Evolutionary conservation across 306 rosid species (phyloP).

Genomic region (Rosa chinensis): DNA sequence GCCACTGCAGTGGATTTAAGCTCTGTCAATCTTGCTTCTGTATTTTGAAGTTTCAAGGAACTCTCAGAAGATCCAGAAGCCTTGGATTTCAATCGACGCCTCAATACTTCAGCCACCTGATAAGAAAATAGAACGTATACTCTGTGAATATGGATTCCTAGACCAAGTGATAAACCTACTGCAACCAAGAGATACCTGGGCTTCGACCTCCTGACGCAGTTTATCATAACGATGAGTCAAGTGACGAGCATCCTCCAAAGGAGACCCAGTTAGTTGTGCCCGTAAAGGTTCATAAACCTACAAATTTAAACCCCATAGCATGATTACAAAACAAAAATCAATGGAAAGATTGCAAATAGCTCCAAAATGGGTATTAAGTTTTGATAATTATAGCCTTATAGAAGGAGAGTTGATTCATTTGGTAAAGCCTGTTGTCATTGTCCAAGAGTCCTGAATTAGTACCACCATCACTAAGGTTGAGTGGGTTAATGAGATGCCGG

Average conservation of each 20-base stretch:
- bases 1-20: constrained; percentile 80
- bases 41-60: constrained; percentile 72
- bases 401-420: neutral
- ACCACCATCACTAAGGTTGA: neutral
- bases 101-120: constrained; percentile 90
- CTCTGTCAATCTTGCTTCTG: constrained; percentile 75
- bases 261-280: constrained; percentile 87
- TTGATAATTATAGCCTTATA: neutral
- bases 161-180: constrained; percentile 31
- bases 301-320: constrained; percentile 52
- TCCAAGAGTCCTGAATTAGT: neutral
- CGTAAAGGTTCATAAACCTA: constrained; percentile 85
- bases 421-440: neutral
- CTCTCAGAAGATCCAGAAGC: constrained; percentile 73
- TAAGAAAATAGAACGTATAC: constrained; percentile 30
- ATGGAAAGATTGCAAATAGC: constrained; percentile 27
- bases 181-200: constrained; percentile 61
- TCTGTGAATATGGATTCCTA: constrained; percentile 33
- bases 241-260: constrained; percentile 97
- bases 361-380: constrained; percentile 22
- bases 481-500: neutral
- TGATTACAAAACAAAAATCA: constrained; percentile 42
- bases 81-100: constrained; percentile 78
- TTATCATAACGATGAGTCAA: constrained; percentile 79
- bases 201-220: constrained; percentile 79